These are phyloP conservation scores for Penicillium crustosum DNA, from an alignment of 2,329 filamentous ascomycete genomes.

Conservation along the genomic window DNA sequence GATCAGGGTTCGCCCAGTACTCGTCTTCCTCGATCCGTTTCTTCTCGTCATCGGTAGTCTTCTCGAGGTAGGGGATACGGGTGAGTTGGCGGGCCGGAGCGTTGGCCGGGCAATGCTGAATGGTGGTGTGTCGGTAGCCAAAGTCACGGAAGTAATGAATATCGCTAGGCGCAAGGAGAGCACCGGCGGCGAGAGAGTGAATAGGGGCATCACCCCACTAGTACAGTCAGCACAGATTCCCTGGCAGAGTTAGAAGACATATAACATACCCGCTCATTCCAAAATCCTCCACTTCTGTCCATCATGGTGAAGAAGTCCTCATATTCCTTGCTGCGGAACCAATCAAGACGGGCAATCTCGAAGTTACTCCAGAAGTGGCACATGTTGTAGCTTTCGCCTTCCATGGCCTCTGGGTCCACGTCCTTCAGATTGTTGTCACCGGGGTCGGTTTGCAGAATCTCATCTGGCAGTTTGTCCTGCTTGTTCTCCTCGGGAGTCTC, in stretches of 20 bases:
- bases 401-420: conserved; percentile 90
- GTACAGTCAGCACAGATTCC: conserved; percentile 32
- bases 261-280: conserved; percentile 89
- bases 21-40: conserved; percentile 88
- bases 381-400: conserved; percentile 99
- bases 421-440: conserved; percentile 69
- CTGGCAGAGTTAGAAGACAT: conserved; percentile 3
- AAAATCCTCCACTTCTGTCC: conserved; percentile 96
- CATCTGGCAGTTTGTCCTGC: conserved; percentile 72
- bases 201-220: conserved; percentile 99
- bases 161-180: conserved; percentile 74
- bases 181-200: conserved; percentile 92
- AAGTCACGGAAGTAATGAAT: conserved; percentile 99
- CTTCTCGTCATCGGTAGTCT: conserved; percentile 76
- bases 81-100: conserved; percentile 84
- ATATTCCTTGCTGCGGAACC: conserved; percentile 96
- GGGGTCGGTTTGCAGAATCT: conserved; percentile 75
- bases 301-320: conserved; percentile 99
- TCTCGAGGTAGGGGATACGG: conserved; percentile 76
- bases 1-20: conserved; percentile 89
- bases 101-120: conserved; percentile 97
- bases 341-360: conserved; percentile 90
- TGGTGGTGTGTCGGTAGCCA: conserved; percentile 96
- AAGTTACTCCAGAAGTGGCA: conserved; percentile 99
- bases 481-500: conserved; percentile 61